Evolutionary conservation across 2,329 filamentous ascomycete species (phyloP).

Genomic region (Emergomyces pasteurianus): DNA sequence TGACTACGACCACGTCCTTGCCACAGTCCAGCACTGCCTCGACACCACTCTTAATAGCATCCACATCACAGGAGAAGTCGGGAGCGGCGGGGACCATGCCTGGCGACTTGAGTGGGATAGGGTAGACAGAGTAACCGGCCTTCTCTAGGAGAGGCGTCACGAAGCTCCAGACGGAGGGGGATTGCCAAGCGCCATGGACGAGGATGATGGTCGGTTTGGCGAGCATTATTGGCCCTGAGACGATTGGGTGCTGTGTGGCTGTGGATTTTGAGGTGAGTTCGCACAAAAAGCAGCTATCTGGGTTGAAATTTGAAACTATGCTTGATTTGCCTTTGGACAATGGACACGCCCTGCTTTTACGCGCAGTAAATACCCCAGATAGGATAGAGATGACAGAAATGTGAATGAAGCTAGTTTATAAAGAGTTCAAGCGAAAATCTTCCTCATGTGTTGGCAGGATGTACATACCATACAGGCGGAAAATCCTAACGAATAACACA

Average conservation of each 20-base stretch:
- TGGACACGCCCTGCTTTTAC: neutral
- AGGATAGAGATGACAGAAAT: neutral
- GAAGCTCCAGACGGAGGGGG: constrained; percentile 5
- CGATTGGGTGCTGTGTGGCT: neutral
- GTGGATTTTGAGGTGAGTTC: neutral
- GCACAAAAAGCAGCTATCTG: neutral
- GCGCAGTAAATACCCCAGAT: neutral
- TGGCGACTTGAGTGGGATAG: constrained; percentile 3
- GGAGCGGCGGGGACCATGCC: neutral
- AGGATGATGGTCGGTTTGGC: constrained; percentile 14
- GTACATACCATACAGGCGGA: neutral
- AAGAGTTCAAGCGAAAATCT: neutral
- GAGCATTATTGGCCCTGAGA: neutral
- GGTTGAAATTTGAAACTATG: neutral
- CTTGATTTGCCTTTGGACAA: neutral
- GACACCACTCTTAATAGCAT: constrained; percentile 5
- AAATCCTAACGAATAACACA: neutral
- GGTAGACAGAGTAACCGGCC: constrained; percentile 6
- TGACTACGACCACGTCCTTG: constrained; percentile 10
- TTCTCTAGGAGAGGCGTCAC: constrained; percentile 5
- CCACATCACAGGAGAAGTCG: constrained; percentile 7
- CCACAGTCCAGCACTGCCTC: constrained; percentile 9
- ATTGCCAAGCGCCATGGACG: constrained; percentile 9
- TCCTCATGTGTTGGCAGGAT: neutral
- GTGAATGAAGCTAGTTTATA: neutral